Base-by-base conservation (phyloP, 495 filamentous ascomycete species). In the Tuber borchii region DNA sequence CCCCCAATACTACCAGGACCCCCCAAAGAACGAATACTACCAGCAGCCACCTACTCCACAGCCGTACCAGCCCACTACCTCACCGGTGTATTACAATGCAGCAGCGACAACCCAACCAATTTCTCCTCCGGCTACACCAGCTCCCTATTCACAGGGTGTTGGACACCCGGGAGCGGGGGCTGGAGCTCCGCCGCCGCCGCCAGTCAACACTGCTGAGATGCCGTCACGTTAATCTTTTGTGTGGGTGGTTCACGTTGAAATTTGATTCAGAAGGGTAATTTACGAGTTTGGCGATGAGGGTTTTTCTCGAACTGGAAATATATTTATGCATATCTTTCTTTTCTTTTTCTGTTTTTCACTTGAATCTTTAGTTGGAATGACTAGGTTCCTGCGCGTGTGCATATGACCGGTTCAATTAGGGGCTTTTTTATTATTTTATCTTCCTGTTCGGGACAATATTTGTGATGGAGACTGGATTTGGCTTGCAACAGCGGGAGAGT, bases 91-190 rank as follows among this genome's bases (percentile, higher is more conserved):
- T 43, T 79, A 80, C n/a, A 73, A 65, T 12, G 43, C 72, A 12
- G 45, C 71, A 42, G 65, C 61, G 31, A 73, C 72, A 19, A 44
- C 10, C 22, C 71, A 40, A 26, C 46, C 75, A 1, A 65, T 74
- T 22, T 72, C 77, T 16, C 77, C 78, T 0, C 78, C 78, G 20
- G 68, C 76, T 17, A 76, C 77, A 37, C 78, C 77, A 4, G 77
- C 74, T 45, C 77, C 77, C 7, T 75, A 80, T 44, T 42, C 34
- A 0, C 70, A 76, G 20, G 51, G 6, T 46, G 72, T 14, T 73
- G 20, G 26, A 43, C 70, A 56, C 37, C 75, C 40, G 14, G 71
- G 65, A n/a, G 42, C 69, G 10, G 39, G 40, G 1, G 22, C 44
- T 22, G 70, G 73, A 2, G 48, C 77, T 2, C 75, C 78, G 9